A percentile compares a stretch with the other conserved stretches of the same genome.
Evolutionary conservation across 805 yeast genomes (phyloP).

Genomic region (Yarrowia bubula): DNA sequence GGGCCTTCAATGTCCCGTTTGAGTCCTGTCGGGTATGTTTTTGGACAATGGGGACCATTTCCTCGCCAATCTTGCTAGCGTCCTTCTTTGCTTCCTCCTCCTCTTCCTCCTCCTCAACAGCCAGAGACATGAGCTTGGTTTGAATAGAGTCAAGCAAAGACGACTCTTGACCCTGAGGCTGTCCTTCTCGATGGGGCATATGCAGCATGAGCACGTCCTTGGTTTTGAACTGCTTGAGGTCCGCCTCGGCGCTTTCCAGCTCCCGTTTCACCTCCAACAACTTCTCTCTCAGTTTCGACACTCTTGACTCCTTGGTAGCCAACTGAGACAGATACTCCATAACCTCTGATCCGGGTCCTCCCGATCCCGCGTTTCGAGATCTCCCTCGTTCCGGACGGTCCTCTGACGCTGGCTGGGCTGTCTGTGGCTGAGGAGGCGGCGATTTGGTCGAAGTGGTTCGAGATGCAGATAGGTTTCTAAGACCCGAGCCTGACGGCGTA

Average conservation of each 20-base stretch:
- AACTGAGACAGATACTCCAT: conserved; percentile 37
- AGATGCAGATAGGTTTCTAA: conserved; percentile 5
- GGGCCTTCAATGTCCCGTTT: not conserved
- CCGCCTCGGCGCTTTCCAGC: conserved; percentile 41
- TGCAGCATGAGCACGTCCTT: conserved; percentile 32
- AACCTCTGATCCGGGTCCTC: conserved; percentile 13
- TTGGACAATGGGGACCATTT: not conserved
- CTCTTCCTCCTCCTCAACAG: conserved; percentile 4
- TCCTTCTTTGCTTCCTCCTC: not conserved
- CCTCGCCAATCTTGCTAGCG: not conserved
- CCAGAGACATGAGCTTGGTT: conserved; percentile 9
- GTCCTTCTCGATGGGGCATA: conserved; percentile 9
- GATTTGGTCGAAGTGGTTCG: conserved; percentile 1
- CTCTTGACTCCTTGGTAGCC: conserved; percentile 43
- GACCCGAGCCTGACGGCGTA: conserved; percentile 3
- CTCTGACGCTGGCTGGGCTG: not conserved
- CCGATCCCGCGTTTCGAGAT: not conserved
- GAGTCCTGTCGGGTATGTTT: not conserved
- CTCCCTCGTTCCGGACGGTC: not conserved
- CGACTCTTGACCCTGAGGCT: not conserved
- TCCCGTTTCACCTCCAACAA: conserved; percentile 35
- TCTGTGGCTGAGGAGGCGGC: not conserved
- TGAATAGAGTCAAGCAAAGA: conserved; percentile 6
- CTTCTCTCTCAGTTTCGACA: conserved; percentile 40
- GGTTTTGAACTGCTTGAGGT: conserved; percentile 36